These are phyloP conservation scores for Leccinellum luteum DNA, from an alignment of 768 basidiomycete genomes.

Conservation along the genomic window DNA sequence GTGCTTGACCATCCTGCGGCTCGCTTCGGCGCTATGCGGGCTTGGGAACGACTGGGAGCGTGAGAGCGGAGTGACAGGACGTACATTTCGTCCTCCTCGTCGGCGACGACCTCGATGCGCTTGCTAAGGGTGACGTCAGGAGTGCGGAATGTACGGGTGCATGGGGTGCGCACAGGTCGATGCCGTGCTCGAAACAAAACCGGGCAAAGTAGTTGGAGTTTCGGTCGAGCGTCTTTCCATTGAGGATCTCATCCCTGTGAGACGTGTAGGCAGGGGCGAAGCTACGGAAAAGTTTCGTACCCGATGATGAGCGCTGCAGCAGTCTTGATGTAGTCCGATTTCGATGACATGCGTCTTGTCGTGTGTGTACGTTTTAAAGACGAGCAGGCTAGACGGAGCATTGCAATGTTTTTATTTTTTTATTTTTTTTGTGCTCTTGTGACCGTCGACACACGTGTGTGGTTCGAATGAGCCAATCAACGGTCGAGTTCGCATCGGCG, in stretches of 20 bases:
- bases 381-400: slow-evolving; percentile 8
- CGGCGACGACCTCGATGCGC: slow-evolving; percentile 87
- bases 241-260: slow-evolving; percentile 83
- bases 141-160: not conserved
- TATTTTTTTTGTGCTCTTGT: not conserved
- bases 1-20: slow-evolving; percentile 69
- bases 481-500: not conserved
- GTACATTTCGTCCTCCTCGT: slow-evolving; percentile 85
- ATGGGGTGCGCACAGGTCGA: slow-evolving; percentile 58
- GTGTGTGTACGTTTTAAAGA: not conserved
- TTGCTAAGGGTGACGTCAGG: slow-evolving; percentile 45
- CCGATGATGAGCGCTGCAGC: slow-evolving; percentile 78
- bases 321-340: slow-evolving; percentile 49
- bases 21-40: slow-evolving; percentile 71
- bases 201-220: slow-evolving; percentile 87
- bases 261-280: too few relatives aligned
- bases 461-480: slow-evolving; percentile 22
- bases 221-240: slow-evolving; percentile 83
- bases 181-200: slow-evolving; percentile 85
- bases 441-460: slow-evolving; percentile 23
- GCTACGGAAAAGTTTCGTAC: slow-evolving; percentile 32
- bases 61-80: not conserved
- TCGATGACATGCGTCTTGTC: not conserved
- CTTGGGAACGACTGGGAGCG: not conserved
- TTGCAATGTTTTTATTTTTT: not conserved